Evolutionary conservation across 2,329 filamentous ascomycete genomes (phyloP), one percentile per base, ranked within the genome.

Genomic region (Beauveria scarabaeidicola): DNA sequence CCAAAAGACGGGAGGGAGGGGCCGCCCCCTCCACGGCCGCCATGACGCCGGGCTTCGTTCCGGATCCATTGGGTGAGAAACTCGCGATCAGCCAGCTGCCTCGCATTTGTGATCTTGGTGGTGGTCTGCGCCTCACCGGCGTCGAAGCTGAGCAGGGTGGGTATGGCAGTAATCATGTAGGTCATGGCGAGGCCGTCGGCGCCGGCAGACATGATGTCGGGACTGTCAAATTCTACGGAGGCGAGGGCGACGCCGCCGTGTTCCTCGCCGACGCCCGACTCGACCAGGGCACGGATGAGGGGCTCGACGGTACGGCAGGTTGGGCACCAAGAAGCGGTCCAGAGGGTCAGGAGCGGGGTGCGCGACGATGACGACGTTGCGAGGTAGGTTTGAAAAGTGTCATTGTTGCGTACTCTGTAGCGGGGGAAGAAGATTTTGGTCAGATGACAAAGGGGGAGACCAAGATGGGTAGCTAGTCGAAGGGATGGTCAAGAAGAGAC

Each of bases 101-200:
- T 74, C 17, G 72, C 78, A 65, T 84, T 81, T 3, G 72, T 70
- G 25, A 84, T 67, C 69, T 77, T 81, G 47, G 78, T 81, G 56
- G 71, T 66, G 1, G 71, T 70, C 68, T 80, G 76, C 1, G 79
- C 75, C 69, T 83, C 81, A 50, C 79, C 78, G 19, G 75, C 77
- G 61, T 83, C 80, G 65, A 85, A 85, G 66, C 77, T 78, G 52
- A 86, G 71, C 60, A 86, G 69, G 9, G 81, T 85, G 25, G 83
- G 83, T 62, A 85, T 74, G 17, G 76, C 76, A 27, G 75, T 82
- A 65, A 86, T 81, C 79, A 83, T 81, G 68, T 83, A 85, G 7
- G 74, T 76, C 66, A 78, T 73, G 7, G 79, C 80, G 19, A 84
- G 67, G 62, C 66, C 70, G 15, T 70, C 67, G 41, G 65, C 64